phyloP scores from a whole-genome alignment of 1,284 basidiomycete genomes.

The Ustilago cynodontis region DNA sequence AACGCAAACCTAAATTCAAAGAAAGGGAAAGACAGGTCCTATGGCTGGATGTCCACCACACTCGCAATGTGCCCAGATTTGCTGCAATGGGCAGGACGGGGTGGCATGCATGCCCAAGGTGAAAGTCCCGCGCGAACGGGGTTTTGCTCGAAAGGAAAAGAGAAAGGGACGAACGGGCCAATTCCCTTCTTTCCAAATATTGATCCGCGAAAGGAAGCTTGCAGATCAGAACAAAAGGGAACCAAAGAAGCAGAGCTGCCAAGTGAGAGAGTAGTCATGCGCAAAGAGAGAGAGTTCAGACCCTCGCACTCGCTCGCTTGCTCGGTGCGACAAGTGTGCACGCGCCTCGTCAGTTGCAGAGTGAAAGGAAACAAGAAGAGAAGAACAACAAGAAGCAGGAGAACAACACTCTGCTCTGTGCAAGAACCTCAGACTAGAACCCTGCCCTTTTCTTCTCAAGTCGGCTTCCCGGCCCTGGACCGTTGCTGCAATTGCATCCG shows the following conservation, averaged over 20 bases:
- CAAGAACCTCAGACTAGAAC: no score
- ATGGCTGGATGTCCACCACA: no score
- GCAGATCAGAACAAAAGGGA: neutral
- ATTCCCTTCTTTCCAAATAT: no score
- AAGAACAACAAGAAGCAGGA: no score
- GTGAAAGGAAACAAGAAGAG: neutral
- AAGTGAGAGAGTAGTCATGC: neutral
- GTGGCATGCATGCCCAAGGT: neutral
- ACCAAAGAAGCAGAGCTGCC: neutral
- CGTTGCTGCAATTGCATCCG: neutral
- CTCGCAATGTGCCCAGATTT: neutral
- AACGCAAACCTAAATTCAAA: neutral
- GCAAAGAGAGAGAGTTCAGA: neutral
- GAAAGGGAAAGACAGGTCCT: no score
- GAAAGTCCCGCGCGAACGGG: neutral
- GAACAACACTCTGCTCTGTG: no score
- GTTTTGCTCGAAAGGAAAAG: no score
- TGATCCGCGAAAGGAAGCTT: no score
- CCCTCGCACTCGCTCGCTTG: neutral
- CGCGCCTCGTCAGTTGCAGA: neutral
- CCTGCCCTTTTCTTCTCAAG: neutral
- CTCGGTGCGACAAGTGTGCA: neutral
- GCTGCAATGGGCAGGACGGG: neutral
- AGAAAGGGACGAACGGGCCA: neutral
- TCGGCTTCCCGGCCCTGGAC: slow-evolving; percentile 12